These are phyloP conservation scores for Pulveroboletus sp. DNA, from an alignment of 768 basidiomycete species.

Conservation along the genomic window DNA sequence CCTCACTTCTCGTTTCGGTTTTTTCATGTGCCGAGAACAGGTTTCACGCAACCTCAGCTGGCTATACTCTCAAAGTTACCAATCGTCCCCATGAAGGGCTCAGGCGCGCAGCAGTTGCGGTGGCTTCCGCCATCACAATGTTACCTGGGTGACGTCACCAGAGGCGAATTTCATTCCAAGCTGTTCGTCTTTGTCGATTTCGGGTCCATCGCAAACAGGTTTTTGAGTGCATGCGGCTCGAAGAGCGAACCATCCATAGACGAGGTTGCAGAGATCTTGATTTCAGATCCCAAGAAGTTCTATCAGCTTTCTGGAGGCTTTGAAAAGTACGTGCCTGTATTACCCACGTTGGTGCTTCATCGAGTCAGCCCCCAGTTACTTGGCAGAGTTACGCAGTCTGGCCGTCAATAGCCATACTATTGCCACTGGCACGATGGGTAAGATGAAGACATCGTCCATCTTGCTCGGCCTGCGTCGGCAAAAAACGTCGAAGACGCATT, in stretches of 20 bases:
- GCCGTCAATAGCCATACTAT: constrained; percentile 66
- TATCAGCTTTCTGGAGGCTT: constrained; percentile 67
- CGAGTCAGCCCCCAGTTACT: constrained; percentile 50
- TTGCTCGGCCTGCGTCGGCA: constrained; percentile 72
- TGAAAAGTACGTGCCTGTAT: constrained; percentile 48
- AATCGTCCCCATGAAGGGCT: constrained; percentile 62
- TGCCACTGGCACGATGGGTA: constrained; percentile 43
- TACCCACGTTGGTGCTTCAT: neutral
- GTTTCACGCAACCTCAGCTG: constrained; percentile 56
- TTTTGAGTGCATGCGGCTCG: constrained; percentile 84
- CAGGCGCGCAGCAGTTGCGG: constrained; percentile 30
- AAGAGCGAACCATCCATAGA: constrained; percentile 83
- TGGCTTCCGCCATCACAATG: constrained; percentile 64
- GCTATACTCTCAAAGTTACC: constrained; percentile 50
- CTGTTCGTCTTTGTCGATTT: constrained; percentile 90
- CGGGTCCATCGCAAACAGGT: constrained; percentile 73
- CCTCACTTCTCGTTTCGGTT: neutral
- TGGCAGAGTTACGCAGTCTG: constrained; percentile 78
- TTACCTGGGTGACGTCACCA: constrained; percentile 54
- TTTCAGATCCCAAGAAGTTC: constrained; percentile 67
- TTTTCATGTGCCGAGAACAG: constrained; percentile 32
- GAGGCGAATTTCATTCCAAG: constrained; percentile 66
- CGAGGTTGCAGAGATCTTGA: constrained; percentile 67
- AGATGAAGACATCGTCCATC: constrained; percentile 69
- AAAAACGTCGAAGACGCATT: constrained; percentile 24